Conservation (phyloP, 1,284 basidiomycete genomes). For the Hemileia vastatrix region DNA sequence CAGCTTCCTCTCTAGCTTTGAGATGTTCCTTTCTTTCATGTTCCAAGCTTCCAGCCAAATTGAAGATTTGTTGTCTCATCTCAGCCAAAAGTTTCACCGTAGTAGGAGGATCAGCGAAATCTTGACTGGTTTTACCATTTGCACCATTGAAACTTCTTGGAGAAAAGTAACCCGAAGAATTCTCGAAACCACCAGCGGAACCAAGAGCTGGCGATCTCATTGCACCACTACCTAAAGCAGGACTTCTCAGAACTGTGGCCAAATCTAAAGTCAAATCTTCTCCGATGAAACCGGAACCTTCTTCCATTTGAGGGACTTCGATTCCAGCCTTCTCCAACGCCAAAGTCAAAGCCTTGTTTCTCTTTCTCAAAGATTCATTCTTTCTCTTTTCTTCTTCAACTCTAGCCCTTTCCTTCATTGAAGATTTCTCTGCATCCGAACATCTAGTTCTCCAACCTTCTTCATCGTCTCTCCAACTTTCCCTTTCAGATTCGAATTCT, state of each 20-base stretch:
- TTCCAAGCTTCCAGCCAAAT: slow-evolving; percentile 37
- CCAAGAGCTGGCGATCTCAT: slow-evolving; percentile 23
- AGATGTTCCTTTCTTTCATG: slow-evolving; percentile 38
- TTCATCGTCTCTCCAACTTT: slow-evolving; percentile 38
- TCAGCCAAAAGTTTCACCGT: slow-evolving; percentile 38
- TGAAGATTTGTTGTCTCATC: slow-evolving; percentile 44
- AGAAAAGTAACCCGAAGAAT: slow-evolving; percentile 25
- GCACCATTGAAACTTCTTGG: slow-evolving; percentile 1
- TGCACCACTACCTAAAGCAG: slow-evolving; percentile 25
- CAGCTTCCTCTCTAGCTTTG: slow-evolving; percentile 30
- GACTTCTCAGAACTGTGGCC: slow-evolving; percentile 26
- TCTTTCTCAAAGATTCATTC: slow-evolving; percentile 26
- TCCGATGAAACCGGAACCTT: background rate
- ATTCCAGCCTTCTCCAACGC: slow-evolving; percentile 24
- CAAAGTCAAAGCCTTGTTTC: slow-evolving; percentile 32
- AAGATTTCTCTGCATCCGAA: slow-evolving; percentile 35
- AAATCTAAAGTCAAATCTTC: slow-evolving; percentile 29
- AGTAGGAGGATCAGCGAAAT: slow-evolving; percentile 27
- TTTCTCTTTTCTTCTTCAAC: slow-evolving; percentile 29
- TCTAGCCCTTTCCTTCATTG: slow-evolving; percentile 30
- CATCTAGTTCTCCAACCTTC: slow-evolving; percentile 40
- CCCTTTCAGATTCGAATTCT: slow-evolving; percentile 37
- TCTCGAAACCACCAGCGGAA: background rate
- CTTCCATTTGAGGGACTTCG: slow-evolving; percentile 21
- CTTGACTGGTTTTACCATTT: slow-evolving; percentile 19